Evolutionary conservation across 805 yeast genomes (phyloP), one percentile per base, ranked within the genome.

Genomic region (Wickerhamomyces ciferrii): DNA sequence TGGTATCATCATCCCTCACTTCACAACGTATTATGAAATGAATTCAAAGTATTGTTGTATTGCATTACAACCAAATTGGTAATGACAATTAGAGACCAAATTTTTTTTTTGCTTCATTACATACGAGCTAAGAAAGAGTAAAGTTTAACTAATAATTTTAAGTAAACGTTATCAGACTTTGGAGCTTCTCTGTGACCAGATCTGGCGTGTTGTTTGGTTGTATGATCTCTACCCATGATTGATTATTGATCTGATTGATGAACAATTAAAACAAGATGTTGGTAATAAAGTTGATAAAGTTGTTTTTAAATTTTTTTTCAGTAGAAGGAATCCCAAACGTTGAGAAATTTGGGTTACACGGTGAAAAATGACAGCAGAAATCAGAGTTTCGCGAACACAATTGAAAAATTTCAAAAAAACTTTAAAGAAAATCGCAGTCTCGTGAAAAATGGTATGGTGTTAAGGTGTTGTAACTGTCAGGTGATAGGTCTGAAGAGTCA

Each of bases 111-210:
- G 14, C 17, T 15, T 6, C 17, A 36, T 56, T 75, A 88, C 96
- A 76, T 87, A 88, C 99, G 97, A 80, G 98, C 96, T 78, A 94
- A 84, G 95, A 89, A 94, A 72, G 97, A 77, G 89, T 91, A 94
- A 68, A 94, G 82, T 86, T 92, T 92, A 75, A 92, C 98, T 78
- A 94, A 86, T 72, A 94, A 78, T 78, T 86, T 87, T 79, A 94
- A 82, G 97, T 94, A 94, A 79, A 91, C 97, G 74, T 94, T 94
- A 80, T 94, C 96, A 62, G 98, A 92, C 83, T 89, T 89, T 80
- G 99, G 99, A 77, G 97, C 97, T 72, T 85, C 78, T 81, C 99
- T 90, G 89, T 89, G 96, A 77, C 96, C 84, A 64, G 84, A 78
- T 79, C 90, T 88, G 71, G 80, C 82, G 85, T 94, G 99, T 79